These are phyloP conservation scores for Trametes coccinea DNA, from an alignment of 768 basidiomycete species.

Conservation along the genomic window DNA sequence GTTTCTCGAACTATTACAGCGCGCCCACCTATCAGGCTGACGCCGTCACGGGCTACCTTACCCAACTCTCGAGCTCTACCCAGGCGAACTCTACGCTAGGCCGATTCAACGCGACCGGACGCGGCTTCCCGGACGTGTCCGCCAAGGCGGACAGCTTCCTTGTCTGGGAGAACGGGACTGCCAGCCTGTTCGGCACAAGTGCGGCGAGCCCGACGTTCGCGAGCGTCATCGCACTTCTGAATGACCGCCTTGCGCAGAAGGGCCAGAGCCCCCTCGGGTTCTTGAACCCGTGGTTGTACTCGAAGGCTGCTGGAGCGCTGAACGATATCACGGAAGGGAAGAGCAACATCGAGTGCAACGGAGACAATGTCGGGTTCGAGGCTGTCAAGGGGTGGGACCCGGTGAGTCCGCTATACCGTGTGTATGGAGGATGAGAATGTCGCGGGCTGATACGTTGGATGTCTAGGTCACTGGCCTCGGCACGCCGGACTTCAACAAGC, in stretches of 20 bases:
- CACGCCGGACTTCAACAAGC: slow-evolving; percentile 30
- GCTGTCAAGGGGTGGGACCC: slow-evolving; percentile 35
- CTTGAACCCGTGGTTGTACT: slow-evolving; percentile 40
- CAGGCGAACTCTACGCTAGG: slow-evolving; percentile 50
- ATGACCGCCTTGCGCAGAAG: slow-evolving; percentile 33
- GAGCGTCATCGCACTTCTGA: slow-evolving; percentile 36
- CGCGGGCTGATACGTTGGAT: slow-evolving; percentile 7
- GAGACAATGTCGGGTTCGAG: slow-evolving; percentile 34
- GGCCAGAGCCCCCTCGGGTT: slow-evolving; percentile 36
- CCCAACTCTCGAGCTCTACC: slow-evolving; percentile 45
- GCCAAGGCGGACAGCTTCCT: slow-evolving; percentile 39
- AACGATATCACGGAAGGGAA: slow-evolving; percentile 37
- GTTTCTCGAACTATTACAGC: slow-evolving; percentile 65
- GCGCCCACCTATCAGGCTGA: slow-evolving; percentile 54
- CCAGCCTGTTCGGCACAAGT: slow-evolving; percentile 33
- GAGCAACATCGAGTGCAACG: slow-evolving; percentile 37
- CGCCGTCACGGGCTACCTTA: slow-evolving; percentile 47
- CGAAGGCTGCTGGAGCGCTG: slow-evolving; percentile 26
- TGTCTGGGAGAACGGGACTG: slow-evolving; percentile 19
- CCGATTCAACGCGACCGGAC: slow-evolving; percentile 37
- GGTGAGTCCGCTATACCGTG: slow-evolving; percentile 23
- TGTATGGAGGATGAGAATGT: neutral
- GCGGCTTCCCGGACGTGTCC: slow-evolving; percentile 50
- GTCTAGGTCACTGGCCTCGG: slow-evolving; percentile 33
- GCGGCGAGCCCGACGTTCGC: slow-evolving; percentile 38